A percentile compares a stretch with the other conserved stretches of the same genome.
phyloP scores from a whole-genome alignment of 2,329 filamentous ascomycete species.

The Lasiodiplodia theobromae region DNA sequence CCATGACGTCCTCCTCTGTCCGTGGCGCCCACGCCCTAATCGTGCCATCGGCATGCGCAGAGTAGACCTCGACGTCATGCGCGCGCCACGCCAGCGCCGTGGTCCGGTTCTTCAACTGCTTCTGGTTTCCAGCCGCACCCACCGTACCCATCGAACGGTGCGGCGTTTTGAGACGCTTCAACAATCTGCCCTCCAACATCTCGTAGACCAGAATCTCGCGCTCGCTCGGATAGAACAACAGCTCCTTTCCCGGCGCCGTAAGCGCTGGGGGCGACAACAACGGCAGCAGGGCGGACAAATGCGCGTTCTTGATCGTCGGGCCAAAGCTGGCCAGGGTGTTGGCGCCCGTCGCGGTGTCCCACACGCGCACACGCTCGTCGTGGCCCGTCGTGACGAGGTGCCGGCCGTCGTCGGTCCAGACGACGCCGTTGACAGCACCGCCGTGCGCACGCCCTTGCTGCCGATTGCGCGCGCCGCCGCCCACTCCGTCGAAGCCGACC shows the following conservation, averaged over 20 bases:
- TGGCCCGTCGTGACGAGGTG: conserved; percentile 83
- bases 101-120: conserved; percentile 59
- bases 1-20: conserved; percentile 55
- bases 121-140: conserved; percentile 29
- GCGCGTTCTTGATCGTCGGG: conserved; percentile 75
- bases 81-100: conserved; percentile 78
- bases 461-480: conserved; percentile 50
- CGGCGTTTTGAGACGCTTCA: conserved; percentile 74
- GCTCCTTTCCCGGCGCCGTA: conserved; percentile 64
- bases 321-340: conserved; percentile 92
- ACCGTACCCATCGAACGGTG: conserved; percentile 39
- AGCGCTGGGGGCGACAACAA: conserved; percentile 66
- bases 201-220: conserved; percentile 80
- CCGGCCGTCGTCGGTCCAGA: conserved; percentile 81
- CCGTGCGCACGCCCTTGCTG: conserved; percentile 68
- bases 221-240: conserved; percentile 80
- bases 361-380: conserved; percentile 84
- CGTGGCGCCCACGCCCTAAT: conserved; percentile 80
- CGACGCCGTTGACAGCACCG: conserved; percentile 82
- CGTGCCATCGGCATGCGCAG: conserved; percentile 82
- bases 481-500: conserved; percentile 53
- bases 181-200: conserved; percentile 75
- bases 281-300: conserved; percentile 50
- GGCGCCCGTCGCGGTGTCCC: conserved; percentile 79
- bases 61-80: conserved; percentile 77